phyloP scores from a whole-genome alignment of 306 rosid species.

The Prunus salicina region DNA sequence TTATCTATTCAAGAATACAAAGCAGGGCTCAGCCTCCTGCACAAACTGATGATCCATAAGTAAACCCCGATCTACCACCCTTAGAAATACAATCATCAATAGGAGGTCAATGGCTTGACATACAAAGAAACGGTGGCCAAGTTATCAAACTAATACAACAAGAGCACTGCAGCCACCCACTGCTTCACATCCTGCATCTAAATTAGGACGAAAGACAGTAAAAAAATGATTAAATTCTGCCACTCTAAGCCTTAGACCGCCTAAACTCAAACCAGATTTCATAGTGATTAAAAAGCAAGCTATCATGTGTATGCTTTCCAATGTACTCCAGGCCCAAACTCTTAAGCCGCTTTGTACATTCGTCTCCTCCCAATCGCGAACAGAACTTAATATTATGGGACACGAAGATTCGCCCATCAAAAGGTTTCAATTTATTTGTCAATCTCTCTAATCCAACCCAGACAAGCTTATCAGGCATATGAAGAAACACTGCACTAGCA shows the following conservation, averaged over 20 bases:
- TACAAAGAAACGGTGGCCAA: constrained; percentile 10
- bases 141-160: constrained; percentile 9
- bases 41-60: constrained; percentile 15
- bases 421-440: constrained; percentile 58
- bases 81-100: constrained; percentile 16
- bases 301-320: constrained; percentile 81
- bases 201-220: neutral
- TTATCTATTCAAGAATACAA: constrained; percentile 6
- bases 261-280: constrained; percentile 91
- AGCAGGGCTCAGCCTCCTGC: constrained; percentile 24
- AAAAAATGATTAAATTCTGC: neutral
- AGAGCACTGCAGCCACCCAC: constrained; percentile 15
- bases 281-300: constrained; percentile 83
- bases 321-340: constrained; percentile 75
- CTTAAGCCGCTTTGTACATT: constrained; percentile 65
- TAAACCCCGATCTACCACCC: constrained; percentile 4
- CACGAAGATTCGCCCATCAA: constrained; percentile 73
- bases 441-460: constrained; percentile 81
- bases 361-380: constrained; percentile 76
- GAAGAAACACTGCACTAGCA: constrained; percentile 96
- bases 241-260: constrained; percentile 42
- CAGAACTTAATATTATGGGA: constrained; percentile 90
- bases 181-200: constrained; percentile 21
- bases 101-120: constrained; percentile 14
- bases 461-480: constrained; percentile 86